Conservation (phyloP, 2,329 filamentous ascomycete species). For the Fusarium decemcellulare region DNA sequence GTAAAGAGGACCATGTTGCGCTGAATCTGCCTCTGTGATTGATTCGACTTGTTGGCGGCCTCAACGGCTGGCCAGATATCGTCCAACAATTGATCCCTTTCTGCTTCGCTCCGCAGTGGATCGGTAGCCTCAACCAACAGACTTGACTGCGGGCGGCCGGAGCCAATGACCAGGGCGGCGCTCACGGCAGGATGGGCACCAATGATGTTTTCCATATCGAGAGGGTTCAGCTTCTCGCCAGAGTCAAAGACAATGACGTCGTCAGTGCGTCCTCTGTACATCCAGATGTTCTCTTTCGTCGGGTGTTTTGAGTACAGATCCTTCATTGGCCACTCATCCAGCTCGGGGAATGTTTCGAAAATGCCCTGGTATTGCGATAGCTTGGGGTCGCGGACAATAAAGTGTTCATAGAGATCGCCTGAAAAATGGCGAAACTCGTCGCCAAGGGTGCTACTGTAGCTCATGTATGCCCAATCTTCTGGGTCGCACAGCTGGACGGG, state of each 20-base stretch:
- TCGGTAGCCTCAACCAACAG: slow-evolving; percentile 43
- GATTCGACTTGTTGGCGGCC: slow-evolving; percentile 58
- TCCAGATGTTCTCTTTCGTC: slow-evolving; percentile 50
- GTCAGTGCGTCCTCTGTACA: slow-evolving; percentile 54
- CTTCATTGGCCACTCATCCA: slow-evolving; percentile 58
- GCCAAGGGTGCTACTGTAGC: slow-evolving; percentile 34
- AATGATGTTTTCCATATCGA: slow-evolving; percentile 53
- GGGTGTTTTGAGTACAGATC: slow-evolving; percentile 60
- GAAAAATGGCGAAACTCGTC: slow-evolving; percentile 40
- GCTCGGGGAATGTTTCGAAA: slow-evolving; percentile 58
- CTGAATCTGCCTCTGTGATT: slow-evolving; percentile 60
- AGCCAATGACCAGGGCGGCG: slow-evolving; percentile 52
- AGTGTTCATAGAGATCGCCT: slow-evolving; percentile 50
- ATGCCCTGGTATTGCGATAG: slow-evolving; percentile 49
- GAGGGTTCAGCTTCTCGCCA: slow-evolving; percentile 60
- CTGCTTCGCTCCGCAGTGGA: not conserved
- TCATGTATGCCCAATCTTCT: slow-evolving; percentile 51
- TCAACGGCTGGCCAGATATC: slow-evolving; percentile 59
- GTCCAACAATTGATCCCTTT: slow-evolving; percentile 52
- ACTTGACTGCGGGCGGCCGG: slow-evolving; percentile 44
- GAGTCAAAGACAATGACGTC: slow-evolving; percentile 59
- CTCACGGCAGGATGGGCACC: slow-evolving; percentile 46
- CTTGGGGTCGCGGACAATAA: slow-evolving; percentile 48
- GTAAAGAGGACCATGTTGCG: slow-evolving; percentile 56
- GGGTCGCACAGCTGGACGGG: slow-evolving; percentile 38